Percentiles rank a stretch among this genome's conserved stretches.
phyloP scores from a whole-genome alignment of 2,329 filamentous ascomycete species.

The Botrytis fabae region DNA sequence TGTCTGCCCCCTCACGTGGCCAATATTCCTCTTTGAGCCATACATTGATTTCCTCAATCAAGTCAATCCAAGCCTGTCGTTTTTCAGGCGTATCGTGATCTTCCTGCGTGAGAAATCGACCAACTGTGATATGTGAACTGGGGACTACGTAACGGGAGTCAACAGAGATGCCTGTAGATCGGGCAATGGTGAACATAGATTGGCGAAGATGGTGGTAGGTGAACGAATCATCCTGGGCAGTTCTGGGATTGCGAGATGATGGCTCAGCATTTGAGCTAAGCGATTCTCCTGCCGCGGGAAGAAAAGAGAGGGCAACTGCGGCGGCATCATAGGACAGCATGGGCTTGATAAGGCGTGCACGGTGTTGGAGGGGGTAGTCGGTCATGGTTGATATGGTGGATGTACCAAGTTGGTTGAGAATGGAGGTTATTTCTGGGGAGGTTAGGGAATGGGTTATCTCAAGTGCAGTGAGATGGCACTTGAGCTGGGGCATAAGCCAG shows the following conservation, averaged over 20 bases:
- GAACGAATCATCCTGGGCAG: constrained; percentile 61
- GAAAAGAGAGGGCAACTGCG: constrained; percentile 82
- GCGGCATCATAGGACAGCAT: constrained; percentile 81
- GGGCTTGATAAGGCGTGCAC: constrained; percentile 77
- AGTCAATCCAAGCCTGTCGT: constrained; percentile 62
- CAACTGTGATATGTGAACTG: constrained; percentile 86
- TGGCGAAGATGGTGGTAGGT: constrained; percentile 89
- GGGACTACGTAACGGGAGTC: constrained; percentile 84
- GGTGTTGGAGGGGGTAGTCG: constrained; percentile 65
- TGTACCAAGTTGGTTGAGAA: constrained; percentile 60
- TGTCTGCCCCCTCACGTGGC: constrained; percentile 50
- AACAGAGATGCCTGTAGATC: constrained; percentile 64
- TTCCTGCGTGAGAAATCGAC: constrained; percentile 68
- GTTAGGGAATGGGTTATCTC: constrained; percentile 83
- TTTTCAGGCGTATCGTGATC: constrained; percentile 58
- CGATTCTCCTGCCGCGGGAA: constrained; percentile 71
- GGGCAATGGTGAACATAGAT: constrained; percentile 67
- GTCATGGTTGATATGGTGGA: constrained; percentile 58
- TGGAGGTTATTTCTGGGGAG: constrained; percentile 61
- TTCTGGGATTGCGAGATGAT: constrained; percentile 33
- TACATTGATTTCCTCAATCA: constrained; percentile 73
- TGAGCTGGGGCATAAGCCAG: constrained; percentile 80
- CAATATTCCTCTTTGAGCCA: constrained; percentile 74
- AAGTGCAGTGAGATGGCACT: constrained; percentile 81
- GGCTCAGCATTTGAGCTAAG: constrained; percentile 30